Evolutionary conservation across 2,329 filamentous ascomycete species (phyloP), one percentile per base, ranked within the genome.

Genomic region (Madurella mycetomatis): DNA sequence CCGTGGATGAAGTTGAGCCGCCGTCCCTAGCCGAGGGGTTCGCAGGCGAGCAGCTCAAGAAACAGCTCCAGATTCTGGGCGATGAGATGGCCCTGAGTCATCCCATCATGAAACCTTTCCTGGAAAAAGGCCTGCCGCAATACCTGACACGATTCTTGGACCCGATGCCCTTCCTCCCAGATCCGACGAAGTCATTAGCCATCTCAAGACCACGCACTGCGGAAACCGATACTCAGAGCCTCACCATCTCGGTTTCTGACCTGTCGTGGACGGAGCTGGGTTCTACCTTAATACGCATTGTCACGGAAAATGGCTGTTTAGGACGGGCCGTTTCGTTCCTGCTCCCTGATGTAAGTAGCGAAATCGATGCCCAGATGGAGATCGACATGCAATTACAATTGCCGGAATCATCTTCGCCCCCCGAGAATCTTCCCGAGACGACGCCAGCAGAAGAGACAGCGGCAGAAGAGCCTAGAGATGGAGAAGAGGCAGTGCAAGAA

Each of bases 11-110:
- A 57, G 78, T 86, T 12, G 78, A 83, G 32, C 83, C 84, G 0
- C 80, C 81, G 0, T 84, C 83, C 0, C 69, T 86, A 13, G 82
- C 83, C 41, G 84, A 87, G 62, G 81, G 76, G 0, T 77, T 85
- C 56, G 83, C 83, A 0, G 84, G 84, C 4, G 79, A 84, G 61
- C 80, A 85, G 62, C 67, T 87, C 47, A 84, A 81, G 59, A 69
- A 76, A 32, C 74, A 81, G 42, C 72, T 86, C 5, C 61, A 76
- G 18, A 67, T 81, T 2, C 69, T 86, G 1, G 72, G 69, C 2
- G 84, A 87, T 55, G 67, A 79, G 1, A 73, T 83, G 58, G 75
- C 82, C 4, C 62, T 85, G 30, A 79, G 78, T 2, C 84, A 87
- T 62, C 84, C 84, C 0, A 73, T 77, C 37, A 81, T 87, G 78